Base-by-base conservation (phyloP, 2,329 filamentous ascomycete genomes). In the Venturia effusa region DNA sequence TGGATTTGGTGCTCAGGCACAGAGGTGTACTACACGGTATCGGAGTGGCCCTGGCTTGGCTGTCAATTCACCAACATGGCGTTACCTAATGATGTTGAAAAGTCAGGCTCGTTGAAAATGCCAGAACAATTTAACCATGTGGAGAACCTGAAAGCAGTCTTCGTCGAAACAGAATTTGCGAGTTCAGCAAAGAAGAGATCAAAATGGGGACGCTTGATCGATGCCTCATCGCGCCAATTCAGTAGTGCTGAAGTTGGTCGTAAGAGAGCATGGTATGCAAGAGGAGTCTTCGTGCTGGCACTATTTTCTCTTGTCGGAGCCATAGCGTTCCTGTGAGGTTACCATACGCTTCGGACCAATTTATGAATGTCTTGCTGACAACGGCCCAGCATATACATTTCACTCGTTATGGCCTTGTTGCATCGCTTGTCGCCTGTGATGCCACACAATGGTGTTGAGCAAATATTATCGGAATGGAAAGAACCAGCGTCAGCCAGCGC, bases 351-450 rank as follows among this genome's bases (percentile, higher is more conserved):
- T 40, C 15, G 10, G 4, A 10, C 0, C 19, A 6, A 5, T 13
- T 60, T 37, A 22, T 32, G 24, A 27, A 41, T 40, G 3, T 19
- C 11, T 60, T 34, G 30, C 51, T 57, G 11, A 60, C 37, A 17
- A 40, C 7, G 15, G 15, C 17, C 27, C 40, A 72, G 71, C 37
- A 67, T 68, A 55, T 72, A 72, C 59, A 61, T 70, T 19, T 67
- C 68, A 10, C 65, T 72, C 22, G 68, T 72, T 1, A 61, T 64
- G 3, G 66, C 67, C 17, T 62, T 72, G 7, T 59, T 73, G 61
- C 66, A 61, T 22, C 67, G 67, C 0, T 67, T 72, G n/a, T 61
- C 64, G 19, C 71, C 71, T 39, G 67, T 68, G 15, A 48, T 63
- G 61, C 57, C 61, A 3, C 59, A 67, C 54, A 72, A 66, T 57